phyloP scores from a whole-genome alignment of 768 basidiomycete species.

The Hysterangium stoloniferum region DNA sequence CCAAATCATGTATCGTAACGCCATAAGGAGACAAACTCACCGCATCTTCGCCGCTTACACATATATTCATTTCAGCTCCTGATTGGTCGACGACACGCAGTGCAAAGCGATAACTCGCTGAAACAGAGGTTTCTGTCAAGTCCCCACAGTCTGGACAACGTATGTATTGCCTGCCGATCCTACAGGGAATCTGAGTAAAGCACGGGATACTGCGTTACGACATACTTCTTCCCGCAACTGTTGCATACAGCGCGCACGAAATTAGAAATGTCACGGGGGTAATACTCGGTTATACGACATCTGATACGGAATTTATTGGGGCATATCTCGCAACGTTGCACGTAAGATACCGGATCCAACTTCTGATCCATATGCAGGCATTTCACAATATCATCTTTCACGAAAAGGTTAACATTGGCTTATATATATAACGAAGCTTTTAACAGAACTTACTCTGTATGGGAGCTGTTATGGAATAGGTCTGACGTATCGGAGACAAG shows the following conservation, averaged over 20 bases:
- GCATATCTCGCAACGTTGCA: slow-evolving; percentile 24
- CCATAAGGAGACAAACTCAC: slow-evolving; percentile 18
- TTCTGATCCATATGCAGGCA: slow-evolving; percentile 8
- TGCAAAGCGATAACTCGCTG: slow-evolving; percentile 40
- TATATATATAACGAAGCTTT: not conserved
- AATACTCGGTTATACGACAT: slow-evolving; percentile 48
- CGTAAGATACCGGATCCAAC: slow-evolving; percentile 30
- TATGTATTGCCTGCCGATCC: slow-evolving; percentile 34
- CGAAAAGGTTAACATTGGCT: no score
- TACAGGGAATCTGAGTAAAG: slow-evolving; percentile 18
- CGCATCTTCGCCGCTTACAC: slow-evolving; percentile 39
- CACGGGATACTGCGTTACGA: not conserved
- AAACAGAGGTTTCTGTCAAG: slow-evolving; percentile 41
- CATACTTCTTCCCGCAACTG: slow-evolving; percentile 45
- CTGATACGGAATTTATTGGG: slow-evolving; percentile 35
- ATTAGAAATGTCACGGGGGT: slow-evolving; percentile 42
- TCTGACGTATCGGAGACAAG: slow-evolving; percentile 8
- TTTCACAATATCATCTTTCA: slow-evolving; percentile 4
- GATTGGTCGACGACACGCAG: slow-evolving; percentile 45
- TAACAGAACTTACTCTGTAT: not conserved
- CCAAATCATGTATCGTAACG: not conserved
- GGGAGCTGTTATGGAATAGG: not conserved
- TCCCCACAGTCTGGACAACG: slow-evolving; percentile 49
- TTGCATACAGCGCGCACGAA: slow-evolving; percentile 43
- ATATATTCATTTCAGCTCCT: slow-evolving; percentile 35